phyloP scores from a whole-genome alignment of 345 rosid genomes.

The Laguncularia racemosa region DNA sequence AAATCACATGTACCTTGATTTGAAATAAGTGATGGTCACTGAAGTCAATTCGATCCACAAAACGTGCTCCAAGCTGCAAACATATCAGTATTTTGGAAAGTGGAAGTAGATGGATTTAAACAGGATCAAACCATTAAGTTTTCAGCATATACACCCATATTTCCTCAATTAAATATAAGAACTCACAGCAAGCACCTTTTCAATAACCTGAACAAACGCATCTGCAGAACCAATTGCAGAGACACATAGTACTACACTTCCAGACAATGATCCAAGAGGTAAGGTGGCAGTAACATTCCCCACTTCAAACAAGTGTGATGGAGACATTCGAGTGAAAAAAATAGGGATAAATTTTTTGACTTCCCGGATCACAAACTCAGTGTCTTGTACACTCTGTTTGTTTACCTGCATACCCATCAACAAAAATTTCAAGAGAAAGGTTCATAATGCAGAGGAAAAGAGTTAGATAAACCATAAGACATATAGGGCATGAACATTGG shows the following conservation, averaged over 20 bases:
- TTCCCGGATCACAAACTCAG: constrained; percentile 37
- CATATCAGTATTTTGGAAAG: background rate
- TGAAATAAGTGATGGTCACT: constrained; percentile 61
- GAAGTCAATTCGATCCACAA: constrained; percentile 58
- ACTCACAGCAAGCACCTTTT: constrained; percentile 27
- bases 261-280: constrained; percentile 25
- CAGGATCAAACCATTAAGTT: no score
- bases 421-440: constrained; percentile 6
- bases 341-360: constrained; percentile 43
- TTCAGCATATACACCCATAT: constrained; percentile 1
- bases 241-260: constrained; percentile 48
- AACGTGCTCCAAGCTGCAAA: constrained; percentile 57
- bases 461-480: background rate
- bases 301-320: constrained; percentile 46
- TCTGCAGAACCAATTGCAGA: constrained; percentile 71
- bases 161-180: background rate
- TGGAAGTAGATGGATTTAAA: no score
- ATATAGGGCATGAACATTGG: background rate
- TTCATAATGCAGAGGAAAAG: background rate
- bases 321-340: constrained; percentile 54
- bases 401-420: constrained; percentile 32
- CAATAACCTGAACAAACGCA: constrained; percentile 46
- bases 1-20: constrained; percentile 27
- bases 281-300: constrained; percentile 24
- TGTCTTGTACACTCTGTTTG: constrained; percentile 31